A percentile compares a stretch with the other conserved stretches of the same genome.
phyloP scores from a whole-genome alignment of 495 filamentous ascomycete species.

The Letharia columbiana region DNA sequence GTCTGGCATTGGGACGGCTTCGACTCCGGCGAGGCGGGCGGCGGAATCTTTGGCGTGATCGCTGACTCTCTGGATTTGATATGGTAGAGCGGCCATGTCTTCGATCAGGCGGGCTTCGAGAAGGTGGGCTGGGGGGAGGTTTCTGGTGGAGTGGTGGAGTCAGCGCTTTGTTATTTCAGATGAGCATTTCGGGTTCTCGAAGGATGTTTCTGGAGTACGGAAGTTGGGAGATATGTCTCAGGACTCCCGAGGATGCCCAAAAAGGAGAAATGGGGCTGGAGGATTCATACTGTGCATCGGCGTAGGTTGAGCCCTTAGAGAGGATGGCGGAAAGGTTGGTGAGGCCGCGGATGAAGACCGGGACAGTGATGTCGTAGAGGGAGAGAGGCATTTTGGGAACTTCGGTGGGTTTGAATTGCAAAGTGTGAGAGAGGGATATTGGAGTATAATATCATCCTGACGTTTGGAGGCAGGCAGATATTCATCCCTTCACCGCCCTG shows the following conservation, averaged over 20 bases:
- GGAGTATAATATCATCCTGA: too few species aligned
- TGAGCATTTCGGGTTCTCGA: neutral
- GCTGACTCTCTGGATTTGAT: constrained; percentile 37
- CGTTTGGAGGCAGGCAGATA: neutral
- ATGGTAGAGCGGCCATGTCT: constrained; percentile 45
- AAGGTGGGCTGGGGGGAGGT: neutral
- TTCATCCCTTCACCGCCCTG: neutral
- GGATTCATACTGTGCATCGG: neutral
- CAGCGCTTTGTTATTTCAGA: neutral
- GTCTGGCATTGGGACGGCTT: constrained; percentile 28
- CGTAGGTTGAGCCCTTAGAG: constrained; percentile 1
- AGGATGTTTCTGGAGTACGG: neutral
- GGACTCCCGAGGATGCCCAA: neutral
- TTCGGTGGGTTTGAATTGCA: neutral
- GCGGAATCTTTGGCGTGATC: constrained; percentile 27
- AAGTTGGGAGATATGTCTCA: neutral
- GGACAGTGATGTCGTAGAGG: constrained; percentile 7
- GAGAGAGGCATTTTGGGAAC: constrained; percentile 2
- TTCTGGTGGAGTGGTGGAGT: neutral
- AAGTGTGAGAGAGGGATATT: neutral
- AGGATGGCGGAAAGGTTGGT: constrained; percentile 4
- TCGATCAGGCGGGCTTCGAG: constrained; percentile 3
- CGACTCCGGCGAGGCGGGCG: constrained; percentile 28
- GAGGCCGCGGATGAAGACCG: neutral
- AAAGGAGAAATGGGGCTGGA: neutral